phyloP scores from a whole-genome alignment of 441 rosid species.

The Hura crepitans region DNA sequence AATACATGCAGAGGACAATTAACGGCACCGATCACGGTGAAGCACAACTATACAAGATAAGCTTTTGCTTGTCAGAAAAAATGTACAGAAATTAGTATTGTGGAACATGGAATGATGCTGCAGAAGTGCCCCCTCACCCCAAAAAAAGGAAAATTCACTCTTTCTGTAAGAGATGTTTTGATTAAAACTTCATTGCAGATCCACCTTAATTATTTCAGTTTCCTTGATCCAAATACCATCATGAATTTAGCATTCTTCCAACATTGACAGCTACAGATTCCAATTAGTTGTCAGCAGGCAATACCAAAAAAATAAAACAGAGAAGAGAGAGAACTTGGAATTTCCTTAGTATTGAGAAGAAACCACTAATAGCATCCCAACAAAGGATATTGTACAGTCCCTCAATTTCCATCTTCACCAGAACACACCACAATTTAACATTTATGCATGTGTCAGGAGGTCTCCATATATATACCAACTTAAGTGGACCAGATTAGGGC shows the following conservation, averaged over 20 bases:
- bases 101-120: neutral
- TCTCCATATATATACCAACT: neutral
- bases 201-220: neutral
- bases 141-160: no score
- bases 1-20: neutral
- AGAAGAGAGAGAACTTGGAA: neutral
- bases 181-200: neutral
- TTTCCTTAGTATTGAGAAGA: neutral
- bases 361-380: neutral
- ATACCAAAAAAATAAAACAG: neutral
- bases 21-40: neutral
- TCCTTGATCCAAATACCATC: neutral
- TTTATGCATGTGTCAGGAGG: neutral
- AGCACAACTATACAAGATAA: neutral
- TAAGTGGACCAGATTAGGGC: neutral
- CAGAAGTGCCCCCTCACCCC: constrained; percentile 2
- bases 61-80: neutral
- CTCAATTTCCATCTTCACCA: neutral
- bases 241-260: neutral
- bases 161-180: neutral
- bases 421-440: neutral
- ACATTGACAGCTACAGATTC: neutral
- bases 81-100: neutral
- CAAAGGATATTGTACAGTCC: neutral
- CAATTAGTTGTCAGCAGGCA: neutral